These are phyloP conservation scores for Fusarium sp. DNA, from an alignment of 2,329 filamentous ascomycete genomes.

Conservation along the genomic window DNA sequence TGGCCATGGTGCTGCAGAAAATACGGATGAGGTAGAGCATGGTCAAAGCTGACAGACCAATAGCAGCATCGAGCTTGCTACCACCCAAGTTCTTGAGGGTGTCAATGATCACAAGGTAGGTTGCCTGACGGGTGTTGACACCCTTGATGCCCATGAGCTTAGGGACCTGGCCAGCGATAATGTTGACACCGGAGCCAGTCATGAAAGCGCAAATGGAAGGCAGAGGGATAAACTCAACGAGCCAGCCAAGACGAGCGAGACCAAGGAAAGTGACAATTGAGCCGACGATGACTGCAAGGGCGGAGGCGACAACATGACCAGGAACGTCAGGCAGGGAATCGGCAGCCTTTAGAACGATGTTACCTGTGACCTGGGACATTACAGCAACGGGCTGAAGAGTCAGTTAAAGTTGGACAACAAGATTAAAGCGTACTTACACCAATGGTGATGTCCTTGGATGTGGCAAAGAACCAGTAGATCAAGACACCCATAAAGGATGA, in stretches of 20 bases:
- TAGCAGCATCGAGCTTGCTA: constrained; percentile 72
- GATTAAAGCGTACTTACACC: constrained; percentile 63
- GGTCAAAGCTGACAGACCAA: constrained; percentile 73
- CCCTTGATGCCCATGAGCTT: constrained; percentile 60
- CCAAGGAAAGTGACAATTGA: constrained; percentile 59
- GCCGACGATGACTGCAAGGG: constrained; percentile 58
- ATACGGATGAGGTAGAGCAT: constrained; percentile 74
- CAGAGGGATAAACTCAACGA: constrained; percentile 63
- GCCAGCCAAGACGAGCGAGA: constrained; percentile 59
- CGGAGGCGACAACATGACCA: constrained; percentile 56
- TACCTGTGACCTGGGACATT: constrained; percentile 61
- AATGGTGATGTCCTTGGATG: constrained; percentile 90
- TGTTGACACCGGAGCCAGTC: constrained; percentile 61
- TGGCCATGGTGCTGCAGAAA: constrained; percentile 69
- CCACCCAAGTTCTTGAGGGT: constrained; percentile 56
- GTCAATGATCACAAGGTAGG: constrained; percentile 61
- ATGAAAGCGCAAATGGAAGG: constrained; percentile 63
- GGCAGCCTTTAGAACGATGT: constrained; percentile 53
- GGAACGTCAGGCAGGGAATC: constrained; percentile 49
- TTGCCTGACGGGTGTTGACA: constrained; percentile 58
- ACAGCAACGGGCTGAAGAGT: constrained; percentile 59
- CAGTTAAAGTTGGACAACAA: not conserved
- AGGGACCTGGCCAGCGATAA: constrained; percentile 58
- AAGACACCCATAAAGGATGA: constrained; percentile 96
- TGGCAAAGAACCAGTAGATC: constrained; percentile 97